Conservation (phyloP, 352 stramenopile genomes). For the Phytopythium kandeliae region DNA sequence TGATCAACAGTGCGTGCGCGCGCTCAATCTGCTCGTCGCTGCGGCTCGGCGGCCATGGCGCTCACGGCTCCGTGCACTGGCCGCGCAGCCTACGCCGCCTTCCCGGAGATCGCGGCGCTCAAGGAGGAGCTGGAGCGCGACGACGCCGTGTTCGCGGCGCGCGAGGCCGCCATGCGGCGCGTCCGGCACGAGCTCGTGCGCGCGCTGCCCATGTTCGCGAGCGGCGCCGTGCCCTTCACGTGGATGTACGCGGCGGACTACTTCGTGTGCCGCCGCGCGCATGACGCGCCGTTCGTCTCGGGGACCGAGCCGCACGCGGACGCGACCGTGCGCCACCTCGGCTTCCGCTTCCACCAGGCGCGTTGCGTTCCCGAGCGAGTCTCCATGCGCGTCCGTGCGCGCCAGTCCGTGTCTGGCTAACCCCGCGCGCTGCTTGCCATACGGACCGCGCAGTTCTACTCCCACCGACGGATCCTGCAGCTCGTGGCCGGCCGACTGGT, state of each 20-base stretch:
- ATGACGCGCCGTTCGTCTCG: slow-evolving; percentile 42
- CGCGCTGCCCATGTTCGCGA: slow-evolving; percentile 45
- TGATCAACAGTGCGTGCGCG: slow-evolving; percentile 71
- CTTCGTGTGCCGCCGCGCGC: slow-evolving; percentile 60
- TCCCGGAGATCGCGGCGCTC: slow-evolving; percentile 54
- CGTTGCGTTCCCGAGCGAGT: neutral
- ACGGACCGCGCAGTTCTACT: slow-evolving; percentile 72
- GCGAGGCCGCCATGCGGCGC: slow-evolving; percentile 47
- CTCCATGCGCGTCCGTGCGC: too few species aligned
- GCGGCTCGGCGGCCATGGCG: neutral
- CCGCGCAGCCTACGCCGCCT: slow-evolving; percentile 49
- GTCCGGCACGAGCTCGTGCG: slow-evolving; percentile 48
- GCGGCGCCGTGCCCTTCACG: slow-evolving; percentile 32
- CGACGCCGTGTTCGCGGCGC: slow-evolving; percentile 34
- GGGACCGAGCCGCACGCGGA: slow-evolving; percentile 41
- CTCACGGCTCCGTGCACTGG: neutral
- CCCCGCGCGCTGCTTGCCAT: neutral
- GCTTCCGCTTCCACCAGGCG: slow-evolving; percentile 74
- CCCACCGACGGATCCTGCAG: slow-evolving; percentile 53
- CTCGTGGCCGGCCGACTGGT: slow-evolving; percentile 60
- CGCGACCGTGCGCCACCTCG: slow-evolving; percentile 41
- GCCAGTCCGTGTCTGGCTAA: too few species aligned
- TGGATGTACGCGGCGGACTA: slow-evolving; percentile 74
- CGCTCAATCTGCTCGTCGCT: neutral
- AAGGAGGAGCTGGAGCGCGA: slow-evolving; percentile 46